Evolutionary conservation across 2,329 filamentous ascomycete species (phyloP).

Genomic region (Macrophomina phaseolina): DNA sequence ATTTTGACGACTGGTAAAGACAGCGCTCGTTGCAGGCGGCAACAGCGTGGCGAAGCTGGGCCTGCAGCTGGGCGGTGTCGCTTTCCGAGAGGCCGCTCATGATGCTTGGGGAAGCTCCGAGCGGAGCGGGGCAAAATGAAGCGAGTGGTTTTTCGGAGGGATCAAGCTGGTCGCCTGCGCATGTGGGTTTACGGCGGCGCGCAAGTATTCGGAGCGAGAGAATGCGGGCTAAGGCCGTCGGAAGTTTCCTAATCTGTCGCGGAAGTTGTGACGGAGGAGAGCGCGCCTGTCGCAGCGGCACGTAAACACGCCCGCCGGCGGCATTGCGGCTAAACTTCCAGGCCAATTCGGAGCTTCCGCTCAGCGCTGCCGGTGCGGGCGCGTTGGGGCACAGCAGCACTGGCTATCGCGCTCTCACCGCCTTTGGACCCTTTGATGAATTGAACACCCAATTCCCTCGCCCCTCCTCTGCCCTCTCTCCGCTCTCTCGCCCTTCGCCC

Average conservation of each 20-base stretch:
- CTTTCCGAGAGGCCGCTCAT: slow-evolving; percentile 43
- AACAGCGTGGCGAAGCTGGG: slow-evolving; percentile 81
- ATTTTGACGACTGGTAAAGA: slow-evolving; percentile 95
- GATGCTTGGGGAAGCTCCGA: neutral
- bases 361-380: neutral
- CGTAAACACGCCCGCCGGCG: slow-evolving; percentile 23
- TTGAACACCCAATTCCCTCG: slow-evolving; percentile 3
- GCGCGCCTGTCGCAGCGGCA: slow-evolving; percentile 2
- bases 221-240: neutral
- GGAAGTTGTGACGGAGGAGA: slow-evolving; percentile 9
- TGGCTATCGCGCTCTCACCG: slow-evolving; percentile 2
- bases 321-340: neutral
- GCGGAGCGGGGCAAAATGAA: neutral
- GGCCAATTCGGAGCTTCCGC: neutral
- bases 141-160: neutral
- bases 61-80: slow-evolving; percentile 66
- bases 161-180: neutral
- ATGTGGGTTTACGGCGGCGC: neutral
- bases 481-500: neutral
- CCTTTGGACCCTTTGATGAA: slow-evolving; percentile 9
- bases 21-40: slow-evolving; percentile 93
- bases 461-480: neutral
- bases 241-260: neutral
- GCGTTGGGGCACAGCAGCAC: neutral
- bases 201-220: too few species aligned